These are phyloP conservation scores for Drechmeria coniospora DNA, from an alignment of 2,329 filamentous ascomycete genomes.

Conservation along the genomic window DNA sequence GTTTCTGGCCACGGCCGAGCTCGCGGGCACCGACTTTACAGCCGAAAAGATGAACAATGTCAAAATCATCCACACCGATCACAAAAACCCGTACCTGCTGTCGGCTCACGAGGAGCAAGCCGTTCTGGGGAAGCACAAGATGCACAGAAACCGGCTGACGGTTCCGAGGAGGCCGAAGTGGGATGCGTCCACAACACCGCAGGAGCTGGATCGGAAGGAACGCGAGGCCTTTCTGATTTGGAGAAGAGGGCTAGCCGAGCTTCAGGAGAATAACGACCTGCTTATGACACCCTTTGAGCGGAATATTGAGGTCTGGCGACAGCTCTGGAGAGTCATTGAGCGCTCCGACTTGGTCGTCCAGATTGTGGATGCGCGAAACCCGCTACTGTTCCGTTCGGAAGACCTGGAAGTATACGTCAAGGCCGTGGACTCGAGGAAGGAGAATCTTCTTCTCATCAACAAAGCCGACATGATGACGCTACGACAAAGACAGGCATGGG, in stretches of 20 bases:
- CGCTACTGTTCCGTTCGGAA: slow-evolving; percentile 82
- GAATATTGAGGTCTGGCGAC: slow-evolving; percentile 94
- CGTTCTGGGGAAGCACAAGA: slow-evolving; percentile 64
- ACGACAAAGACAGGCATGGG: slow-evolving; percentile 71
- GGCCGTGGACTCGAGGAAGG: slow-evolving; percentile 73
- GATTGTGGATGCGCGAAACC: slow-evolving; percentile 94
- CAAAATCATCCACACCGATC: slow-evolving; percentile 94
- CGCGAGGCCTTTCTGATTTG: slow-evolving; percentile 70
- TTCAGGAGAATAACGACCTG: slow-evolving; percentile 86
- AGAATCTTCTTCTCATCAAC: slow-evolving; percentile 87
- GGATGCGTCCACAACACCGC: slow-evolving; percentile 71
- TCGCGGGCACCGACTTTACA: slow-evolving; percentile 97
- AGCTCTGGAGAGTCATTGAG: slow-evolving; percentile 96
- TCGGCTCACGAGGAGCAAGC: slow-evolving; percentile 71
- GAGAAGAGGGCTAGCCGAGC: slow-evolving; percentile 77
- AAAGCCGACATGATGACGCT: slow-evolving; percentile 98
- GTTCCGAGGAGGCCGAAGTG: slow-evolving; percentile 82
- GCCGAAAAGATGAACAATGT: slow-evolving; percentile 98
- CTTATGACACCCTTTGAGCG: slow-evolving; percentile 97
- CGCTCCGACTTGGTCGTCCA: slow-evolving; percentile 90
- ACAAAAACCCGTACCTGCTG: slow-evolving; percentile 87
- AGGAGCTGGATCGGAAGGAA: slow-evolving; percentile 67
- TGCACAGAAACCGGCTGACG: slow-evolving; percentile 64
- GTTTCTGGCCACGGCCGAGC: slow-evolving; percentile 85
- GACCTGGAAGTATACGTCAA: slow-evolving; percentile 92